phyloP scores from a whole-genome alignment of 1,139 yeast genomes.

The Zygosaccharomyces pseudobailii region DNA sequence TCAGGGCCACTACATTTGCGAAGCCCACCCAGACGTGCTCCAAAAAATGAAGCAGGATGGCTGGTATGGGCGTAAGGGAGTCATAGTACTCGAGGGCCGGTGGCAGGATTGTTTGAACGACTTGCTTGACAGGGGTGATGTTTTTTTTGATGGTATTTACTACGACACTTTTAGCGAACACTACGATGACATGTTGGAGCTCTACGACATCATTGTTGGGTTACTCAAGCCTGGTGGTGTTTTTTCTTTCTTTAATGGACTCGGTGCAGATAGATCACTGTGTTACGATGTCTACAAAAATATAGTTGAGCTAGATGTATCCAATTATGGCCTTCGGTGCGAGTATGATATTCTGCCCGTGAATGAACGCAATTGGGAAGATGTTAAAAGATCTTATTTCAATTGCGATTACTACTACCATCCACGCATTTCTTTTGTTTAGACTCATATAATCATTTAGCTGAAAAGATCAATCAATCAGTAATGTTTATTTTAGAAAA shows the following conservation, averaged over 20 bases:
- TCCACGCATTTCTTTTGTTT: slow-evolving; percentile 29
- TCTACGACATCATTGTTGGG: slow-evolving; percentile 79
- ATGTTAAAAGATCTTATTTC: slow-evolving; percentile 34
- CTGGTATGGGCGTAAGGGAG: slow-evolving; percentile 75
- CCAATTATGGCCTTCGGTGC: slow-evolving; percentile 69
- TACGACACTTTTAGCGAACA: slow-evolving; percentile 94
- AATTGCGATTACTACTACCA: slow-evolving; percentile 34
- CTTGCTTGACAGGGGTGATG: slow-evolving; percentile 56
- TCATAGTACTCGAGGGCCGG: slow-evolving; percentile 72
- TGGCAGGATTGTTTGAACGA: slow-evolving; percentile 83
- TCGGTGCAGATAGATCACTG: slow-evolving; percentile 91
- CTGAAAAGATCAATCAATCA: too few species aligned
- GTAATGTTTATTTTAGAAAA: too few species aligned
- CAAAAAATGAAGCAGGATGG: slow-evolving; percentile 65
- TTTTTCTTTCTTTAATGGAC: slow-evolving; percentile 88
- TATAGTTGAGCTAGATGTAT: slow-evolving; percentile 74
- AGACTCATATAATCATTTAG: slow-evolving; percentile 1
- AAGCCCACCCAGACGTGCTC: slow-evolving; percentile 92
- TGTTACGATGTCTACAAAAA: slow-evolving; percentile 85
- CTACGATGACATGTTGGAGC: slow-evolving; percentile 75
- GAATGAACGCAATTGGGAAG: slow-evolving; percentile 34
- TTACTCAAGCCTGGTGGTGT: slow-evolving; percentile 73
- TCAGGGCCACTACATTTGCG: slow-evolving; percentile 75
- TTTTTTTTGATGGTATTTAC: slow-evolving; percentile 83
- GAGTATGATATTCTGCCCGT: slow-evolving; percentile 46